Evolutionary conservation across 306 rosid genomes (phyloP), one percentile per base, ranked within the genome.

Genomic region (Malus fusca): DNA sequence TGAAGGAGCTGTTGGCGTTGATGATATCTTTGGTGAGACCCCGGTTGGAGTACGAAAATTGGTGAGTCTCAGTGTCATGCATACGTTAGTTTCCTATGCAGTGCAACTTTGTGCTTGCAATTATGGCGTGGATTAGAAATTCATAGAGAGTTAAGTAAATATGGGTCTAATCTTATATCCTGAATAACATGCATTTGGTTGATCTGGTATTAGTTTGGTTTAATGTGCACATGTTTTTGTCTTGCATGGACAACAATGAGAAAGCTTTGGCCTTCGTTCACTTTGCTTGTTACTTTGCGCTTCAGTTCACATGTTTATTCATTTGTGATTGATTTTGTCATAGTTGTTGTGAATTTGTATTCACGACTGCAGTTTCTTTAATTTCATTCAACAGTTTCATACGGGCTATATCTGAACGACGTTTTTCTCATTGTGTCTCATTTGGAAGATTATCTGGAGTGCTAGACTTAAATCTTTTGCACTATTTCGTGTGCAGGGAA

Each of bases 21-120:
- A 96, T 80, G 99, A 96, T 82, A 96, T 96, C 79, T 96, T 96
- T 87, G 98, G 99, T n/a, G 99, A 92, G 88, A 96, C 98, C 23
- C 99, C 98, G 59, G 88, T 97, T 30, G 94, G 97, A 76, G 87
- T 92, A 82, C 90, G 88, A 73, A 96, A 88, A 87, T 68, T 60
- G 68, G 99, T 96, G 79, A 80, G 93, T 73, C 74, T 42, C 65
- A 67, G 18, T 76, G 44, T 51, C 66, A 44, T 75, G 60, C 26
- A 33, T 61, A 25, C 74, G 33, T 66, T 55, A 62, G 35, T 67
- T 79, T 66, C 48, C 37, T 11, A 17, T 35, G 30, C 48, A 12
- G 21, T 59, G 14, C 17, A 35, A 31, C 18, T 23, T 51, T 33
- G 15, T 3, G 3, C 19, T 33, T 66, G 52, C 43, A 46, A 8